A percentile compares a stretch with the other conserved stretches of the same genome.
phyloP scores from a whole-genome alignment of 177 flowering plant species.

The Tripterygium wilfordii region DNA sequence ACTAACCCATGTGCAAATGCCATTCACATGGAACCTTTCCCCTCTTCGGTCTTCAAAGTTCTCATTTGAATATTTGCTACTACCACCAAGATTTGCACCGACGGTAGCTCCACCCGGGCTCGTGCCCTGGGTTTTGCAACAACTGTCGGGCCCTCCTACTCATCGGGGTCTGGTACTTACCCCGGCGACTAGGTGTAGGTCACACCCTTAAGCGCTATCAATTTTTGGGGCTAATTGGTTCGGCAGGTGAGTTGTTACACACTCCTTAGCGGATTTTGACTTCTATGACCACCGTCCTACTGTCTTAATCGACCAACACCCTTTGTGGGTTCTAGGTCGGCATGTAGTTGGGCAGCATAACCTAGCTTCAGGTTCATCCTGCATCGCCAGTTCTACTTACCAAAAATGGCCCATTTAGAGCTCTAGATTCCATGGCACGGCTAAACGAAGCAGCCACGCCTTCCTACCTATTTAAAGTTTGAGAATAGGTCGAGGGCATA shows the following conservation, averaged over 20 bases:
- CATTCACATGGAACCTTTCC: slow-evolving; percentile 49
- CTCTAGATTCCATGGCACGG: slow-evolving; percentile 34
- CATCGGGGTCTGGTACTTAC: too few species aligned
- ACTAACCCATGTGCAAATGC: slow-evolving; percentile 24
- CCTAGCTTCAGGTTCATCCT: slow-evolving; percentile 44
- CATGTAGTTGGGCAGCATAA: slow-evolving; percentile 42
- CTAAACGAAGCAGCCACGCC: slow-evolving; percentile 30
- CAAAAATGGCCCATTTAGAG: slow-evolving; percentile 45
- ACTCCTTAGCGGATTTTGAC: slow-evolving; percentile 61
- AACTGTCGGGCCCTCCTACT: slow-evolving; percentile 1
- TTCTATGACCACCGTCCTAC: slow-evolving; percentile 32
- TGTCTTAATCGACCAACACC: slow-evolving; percentile 26
- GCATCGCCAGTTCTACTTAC: slow-evolving; percentile 49
- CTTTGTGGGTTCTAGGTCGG: too few species aligned
- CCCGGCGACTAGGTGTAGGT: too few species aligned
- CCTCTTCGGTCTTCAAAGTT: slow-evolving; percentile 55
- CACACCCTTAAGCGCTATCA: slow-evolving; percentile 21
- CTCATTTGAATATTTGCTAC: slow-evolving; percentile 54
- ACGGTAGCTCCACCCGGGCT: slow-evolving; percentile 1
- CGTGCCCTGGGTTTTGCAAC: not conserved
- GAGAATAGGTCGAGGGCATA: slow-evolving; percentile 48
- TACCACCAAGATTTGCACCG: slow-evolving; percentile 25
- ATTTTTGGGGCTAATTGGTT: slow-evolving; percentile 68
- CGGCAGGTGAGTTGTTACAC: slow-evolving; percentile 70
- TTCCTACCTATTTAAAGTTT: slow-evolving; percentile 42